These are phyloP conservation scores for Dictyostelium firmibasis DNA, from an alignment of 78 protist genomes.

Conservation along the genomic window DNA sequence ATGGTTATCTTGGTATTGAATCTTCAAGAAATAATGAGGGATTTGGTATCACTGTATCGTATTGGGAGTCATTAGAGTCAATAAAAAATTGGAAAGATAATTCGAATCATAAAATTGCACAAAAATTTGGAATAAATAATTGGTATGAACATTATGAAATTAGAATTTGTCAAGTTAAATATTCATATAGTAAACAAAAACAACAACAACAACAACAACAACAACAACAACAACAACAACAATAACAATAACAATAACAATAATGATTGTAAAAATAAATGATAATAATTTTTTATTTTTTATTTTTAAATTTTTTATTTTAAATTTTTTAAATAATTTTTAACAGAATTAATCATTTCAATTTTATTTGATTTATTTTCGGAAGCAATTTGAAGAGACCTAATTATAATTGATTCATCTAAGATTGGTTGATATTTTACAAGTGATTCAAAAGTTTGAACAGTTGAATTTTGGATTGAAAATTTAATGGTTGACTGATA, in stretches of 20 bases:
- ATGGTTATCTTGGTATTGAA: not conserved
- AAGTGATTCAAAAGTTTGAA: not conserved
- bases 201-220: not conserved
- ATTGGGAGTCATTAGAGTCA: not conserved
- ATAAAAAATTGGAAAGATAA: not conserved
- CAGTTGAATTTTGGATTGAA: not conserved
- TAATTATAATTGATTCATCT: not conserved
- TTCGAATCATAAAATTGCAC: not conserved
- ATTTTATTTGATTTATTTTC: not conserved
- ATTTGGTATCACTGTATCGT: not conserved
- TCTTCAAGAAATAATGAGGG: not conserved
- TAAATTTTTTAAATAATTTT: not conserved
- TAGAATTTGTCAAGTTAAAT: not conserved
- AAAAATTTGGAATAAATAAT: not conserved
- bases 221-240: not conserved
- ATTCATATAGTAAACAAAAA: not conserved
- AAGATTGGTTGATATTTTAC: not conserved
- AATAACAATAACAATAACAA: not conserved
- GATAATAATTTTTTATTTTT: not conserved
- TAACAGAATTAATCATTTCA: not conserved
- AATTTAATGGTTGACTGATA: not conserved
- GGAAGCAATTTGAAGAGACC: not conserved
- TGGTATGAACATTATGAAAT: slow-evolving; percentile 14
- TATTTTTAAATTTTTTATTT: not conserved
- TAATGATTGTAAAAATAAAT: not conserved